Evolutionary conservation across 345 rosid genomes (phyloP).

Genomic region (Citrus inodora): DNA sequence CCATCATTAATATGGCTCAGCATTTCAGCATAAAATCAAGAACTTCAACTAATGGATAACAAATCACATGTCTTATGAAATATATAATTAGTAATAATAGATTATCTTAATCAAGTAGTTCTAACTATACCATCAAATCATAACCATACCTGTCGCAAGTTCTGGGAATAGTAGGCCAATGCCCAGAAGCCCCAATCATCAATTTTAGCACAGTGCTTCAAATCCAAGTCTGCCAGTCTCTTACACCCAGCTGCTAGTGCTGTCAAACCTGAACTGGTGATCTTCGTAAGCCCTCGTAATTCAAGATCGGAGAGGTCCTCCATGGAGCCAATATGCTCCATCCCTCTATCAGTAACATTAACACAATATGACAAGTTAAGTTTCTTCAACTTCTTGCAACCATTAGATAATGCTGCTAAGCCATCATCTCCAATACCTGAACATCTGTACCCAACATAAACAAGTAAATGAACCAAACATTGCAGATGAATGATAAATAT

Average conservation of each 20-base stretch:
- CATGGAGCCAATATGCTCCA: conserved; percentile 44
- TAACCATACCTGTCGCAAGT: conserved; percentile 72
- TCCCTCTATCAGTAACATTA: conserved; percentile 61
- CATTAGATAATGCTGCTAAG: conserved; percentile 61
- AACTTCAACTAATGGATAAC: neutral
- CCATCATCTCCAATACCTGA: conserved; percentile 65
- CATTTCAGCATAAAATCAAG: neutral
- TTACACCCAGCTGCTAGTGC: conserved; percentile 61
- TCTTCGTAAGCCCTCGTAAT: conserved; percentile 54
- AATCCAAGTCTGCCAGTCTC: conserved; percentile 63
- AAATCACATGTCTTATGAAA: neutral
- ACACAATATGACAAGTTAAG: conserved; percentile 80
- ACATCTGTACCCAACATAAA: conserved; percentile 45
- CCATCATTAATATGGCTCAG: conserved; percentile 28
- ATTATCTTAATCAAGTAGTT: neutral
- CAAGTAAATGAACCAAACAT: conserved; percentile 2
- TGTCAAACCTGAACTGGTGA: conserved; percentile 61
- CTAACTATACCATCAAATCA: neutral
- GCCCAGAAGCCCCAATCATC: conserved; percentile 81
- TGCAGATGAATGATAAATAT: neutral
- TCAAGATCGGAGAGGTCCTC: conserved; percentile 67
- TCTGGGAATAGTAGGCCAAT: conserved; percentile 57
- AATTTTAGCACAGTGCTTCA: conserved; percentile 66
- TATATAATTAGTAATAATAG: neutral
- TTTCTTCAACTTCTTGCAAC: conserved; percentile 73